Base-by-base conservation (phyloP, 306 rosid genomes). In the Carpinus fangiana region DNA sequence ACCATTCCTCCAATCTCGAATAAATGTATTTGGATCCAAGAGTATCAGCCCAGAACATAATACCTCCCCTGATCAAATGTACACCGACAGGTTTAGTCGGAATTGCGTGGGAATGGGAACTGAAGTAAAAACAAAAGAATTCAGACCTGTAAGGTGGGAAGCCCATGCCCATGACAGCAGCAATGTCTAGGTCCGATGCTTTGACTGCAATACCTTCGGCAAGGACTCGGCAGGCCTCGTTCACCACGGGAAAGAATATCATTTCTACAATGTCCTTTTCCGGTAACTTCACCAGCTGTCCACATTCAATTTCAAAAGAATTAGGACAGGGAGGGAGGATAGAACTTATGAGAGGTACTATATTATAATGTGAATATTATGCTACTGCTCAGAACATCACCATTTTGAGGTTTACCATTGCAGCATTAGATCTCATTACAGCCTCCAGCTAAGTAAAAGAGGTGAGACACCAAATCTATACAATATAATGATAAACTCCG, bases 181-280 rank as follows among this genome's bases (percentile, higher is more conserved):
- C 82, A 75, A 95, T 88, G 79, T 93, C 99, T 38, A 95, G 93
- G 86, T 95, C 98, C 26, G 97, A 88, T 36, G 98, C 93, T 84
- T 95, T 95, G 68, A 93, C 94, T 18, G 87, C 96, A 75, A 95
- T 93, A 52, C 98, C 98, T 82, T 95, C 99, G 31, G 90, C 99
- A 57, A 91, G 97, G 66, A 95, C 96, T 34, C 98, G 92, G 45
- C 99, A 95, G 2, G 99, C 97, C 87, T 95, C 99, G 52, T 95
- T 95, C 82, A 95, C 98, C 86, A 95, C 97, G 0, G 99, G 98
- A 82, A 95, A 90, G 87, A 95, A 93, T 62, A 91, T 70, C 99
- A 93, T 95, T 82, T 95, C 99, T 73, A 95, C 87, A 34, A 95
- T 87, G 72, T 95, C 99, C 90, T 85, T 89, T 61, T 86, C 98